Conservation (phyloP, 1,139 yeast species). For the Debaryomyces subglobosus region DNA sequence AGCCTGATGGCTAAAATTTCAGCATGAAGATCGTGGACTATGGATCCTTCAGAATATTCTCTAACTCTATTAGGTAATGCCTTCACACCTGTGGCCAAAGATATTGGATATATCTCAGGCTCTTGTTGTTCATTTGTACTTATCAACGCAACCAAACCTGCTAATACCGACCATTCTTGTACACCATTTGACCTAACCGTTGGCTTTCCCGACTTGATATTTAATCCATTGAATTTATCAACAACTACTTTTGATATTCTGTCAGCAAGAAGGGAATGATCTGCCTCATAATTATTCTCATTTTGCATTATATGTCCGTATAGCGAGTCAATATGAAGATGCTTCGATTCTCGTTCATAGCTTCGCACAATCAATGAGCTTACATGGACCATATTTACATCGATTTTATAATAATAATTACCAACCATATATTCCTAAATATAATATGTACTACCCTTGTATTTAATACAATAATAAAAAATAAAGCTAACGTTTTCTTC, state of each 20-base stretch:
- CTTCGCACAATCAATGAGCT: background rate
- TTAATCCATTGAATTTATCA: constrained; percentile 21
- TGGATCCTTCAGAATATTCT: constrained; percentile 52
- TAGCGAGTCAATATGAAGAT: background rate
- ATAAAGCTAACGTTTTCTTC: constrained; percentile 31
- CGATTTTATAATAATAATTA: background rate
- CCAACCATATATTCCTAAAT: background rate
- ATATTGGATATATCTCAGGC: constrained; percentile 37
- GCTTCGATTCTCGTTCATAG: background rate
- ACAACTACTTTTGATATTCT: constrained; percentile 18
- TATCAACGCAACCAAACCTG: constrained; percentile 64
- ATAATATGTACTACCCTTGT: background rate
- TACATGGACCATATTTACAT: background rate
- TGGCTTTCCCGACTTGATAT: constrained; percentile 56
- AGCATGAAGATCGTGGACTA: constrained; percentile 89
- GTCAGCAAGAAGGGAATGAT: constrained; percentile 14
- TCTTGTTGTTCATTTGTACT: constrained; percentile 12
- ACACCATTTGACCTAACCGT: constrained; percentile 59
- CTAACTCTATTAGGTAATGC: constrained; percentile 58
- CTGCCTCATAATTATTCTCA: background rate
- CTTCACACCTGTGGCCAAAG: constrained; percentile 83
- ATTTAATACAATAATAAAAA: constrained; percentile 1
- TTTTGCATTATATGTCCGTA: constrained; percentile 1
- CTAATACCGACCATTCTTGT: constrained; percentile 82
- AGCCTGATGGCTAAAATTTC: constrained; percentile 74